Base-by-base conservation (phyloP, 2,329 filamentous ascomycete genomes). In the Atkinsonella texensis region DNA sequence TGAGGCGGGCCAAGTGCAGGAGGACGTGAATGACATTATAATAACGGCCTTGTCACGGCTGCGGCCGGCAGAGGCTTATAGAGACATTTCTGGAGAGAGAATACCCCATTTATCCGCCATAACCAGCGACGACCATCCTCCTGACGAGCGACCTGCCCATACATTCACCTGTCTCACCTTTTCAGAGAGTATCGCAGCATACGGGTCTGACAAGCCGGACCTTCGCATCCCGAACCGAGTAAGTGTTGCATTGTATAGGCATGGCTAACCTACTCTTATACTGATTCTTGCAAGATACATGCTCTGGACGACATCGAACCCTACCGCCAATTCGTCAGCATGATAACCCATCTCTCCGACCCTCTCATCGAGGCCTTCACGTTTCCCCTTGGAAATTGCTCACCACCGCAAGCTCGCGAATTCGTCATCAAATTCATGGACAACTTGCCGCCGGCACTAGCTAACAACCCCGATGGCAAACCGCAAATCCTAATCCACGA, bases 151-250 rank as follows among this genome's bases (percentile, higher is more conserved):
- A 15, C 56, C 59, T 5, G 60, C 62, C 7, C 65, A 70, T 31
- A 47, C 58, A 12, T 65, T 70, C 40, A 68, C 62, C 0, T 65
- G 58, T 0, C 53, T 70, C 5, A 69, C 64, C 0, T 70, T 68
- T 52, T 65, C 65, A 0, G 65, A 70, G 2, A 64, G 85, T 17
- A 97, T 98, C 83, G 70, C 76, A 1, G 72, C 70, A 2, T 95
- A 90, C 61, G 93, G 93, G 11, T 86, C 82, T 4, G 93, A 98
- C 67, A 98, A 98, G 66, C 93, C 93, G 4, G 93, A 98, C 63
- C 70, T 91, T 10, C 81, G 93, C 17, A 84, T 90, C 39, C 78
- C 80, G 1, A 83, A 81, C 28, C 70, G 79, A 61, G 83, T 87
- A 64, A 49, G 72, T 64, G 5, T 2, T 3, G 6, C 12, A 7